Evolutionary conservation across 2,329 filamentous ascomycete species (phyloP), one percentile per base, ranked within the genome.

Genomic region (Endoconidiophora polonica): DNA sequence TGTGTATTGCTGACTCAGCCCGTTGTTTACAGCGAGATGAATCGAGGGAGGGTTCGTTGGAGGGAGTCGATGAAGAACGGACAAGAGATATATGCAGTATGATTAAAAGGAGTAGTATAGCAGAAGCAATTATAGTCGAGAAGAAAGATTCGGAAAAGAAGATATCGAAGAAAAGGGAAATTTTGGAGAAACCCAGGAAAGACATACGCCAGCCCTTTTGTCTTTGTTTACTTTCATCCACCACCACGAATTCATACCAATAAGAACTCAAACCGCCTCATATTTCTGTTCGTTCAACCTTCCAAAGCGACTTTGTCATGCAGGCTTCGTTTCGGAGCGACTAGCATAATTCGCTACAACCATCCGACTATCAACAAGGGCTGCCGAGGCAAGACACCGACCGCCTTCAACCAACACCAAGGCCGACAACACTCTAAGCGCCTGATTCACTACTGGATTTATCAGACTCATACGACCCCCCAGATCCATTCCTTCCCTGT

Each of bases 181-280:
- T 36, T 16, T 1, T 38, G 18, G 20, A 24, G 23, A 46, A 26
- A 46, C 26, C 23, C 38, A 46, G 38, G 38, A 20, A 46, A 37
- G 16, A 26, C 4, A 43, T 23, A 39, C 16, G 29, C 41, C 33
- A 42, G 26, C 29, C 47, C 16, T 49, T 50, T 45, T 50, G 40
- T 45, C 29, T 38, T 50, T 36, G 20, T 45, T 44, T 49, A 44
- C 39, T 37, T 45, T 38, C 33, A 16, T 18, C 46, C 36, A 23
- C 23, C 16, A 36, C 23, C 43, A 9, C 20, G 14, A 18, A 6
- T 18, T 23, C 41, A 23, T 23, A 43, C 9, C 29, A 33, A 12
- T 12, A 43, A 43, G 9, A 43, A 12, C 18, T 20, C 41, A 20
- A 43, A 22, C 18, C 41, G 18, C 12, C 41, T 23, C 41, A 18